A percentile compares a stretch with the other conserved stretches of the same genome.
These are phyloP conservation scores for Xylaria bambusicola DNA, from an alignment of 495 filamentous ascomycete genomes.

Conservation along the genomic window DNA sequence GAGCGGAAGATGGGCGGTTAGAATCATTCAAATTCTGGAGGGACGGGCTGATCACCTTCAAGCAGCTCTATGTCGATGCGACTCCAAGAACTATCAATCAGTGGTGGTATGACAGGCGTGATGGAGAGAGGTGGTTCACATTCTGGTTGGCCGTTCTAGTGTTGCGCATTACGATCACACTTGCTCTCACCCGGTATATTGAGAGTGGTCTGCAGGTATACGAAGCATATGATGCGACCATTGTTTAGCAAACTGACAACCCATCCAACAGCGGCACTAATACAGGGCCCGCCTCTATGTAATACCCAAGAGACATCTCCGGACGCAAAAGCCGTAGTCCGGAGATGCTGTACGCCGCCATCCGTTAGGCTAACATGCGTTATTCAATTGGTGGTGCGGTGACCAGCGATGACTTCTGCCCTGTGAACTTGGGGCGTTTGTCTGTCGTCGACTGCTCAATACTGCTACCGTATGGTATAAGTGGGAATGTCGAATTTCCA, in stretches of 20 bases:
- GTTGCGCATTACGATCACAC: conserved; percentile 49
- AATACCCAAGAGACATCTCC: too few species aligned
- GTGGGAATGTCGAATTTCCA: too few species aligned
- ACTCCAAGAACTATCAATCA: conserved; percentile 46
- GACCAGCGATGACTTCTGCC: too few species aligned
- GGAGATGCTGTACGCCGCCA: too few species aligned
- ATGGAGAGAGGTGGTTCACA: conserved; percentile 54
- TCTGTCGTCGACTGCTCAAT: too few species aligned
- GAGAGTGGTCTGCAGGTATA: conserved; percentile 43
- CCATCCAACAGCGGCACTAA: background rate
- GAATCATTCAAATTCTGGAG: conserved; percentile 52
- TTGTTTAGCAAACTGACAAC: background rate
- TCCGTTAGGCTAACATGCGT: too few species aligned
- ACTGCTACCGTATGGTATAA: too few species aligned
- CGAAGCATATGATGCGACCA: conserved; percentile 28
- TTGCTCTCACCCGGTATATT: conserved; percentile 53
- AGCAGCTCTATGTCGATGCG: conserved; percentile 54
- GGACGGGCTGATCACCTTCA: conserved; percentile 53
- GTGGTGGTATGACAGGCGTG: conserved; percentile 56
- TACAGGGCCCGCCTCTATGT: background rate
- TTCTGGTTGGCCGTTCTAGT: conserved; percentile 57
- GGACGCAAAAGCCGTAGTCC: too few species aligned
- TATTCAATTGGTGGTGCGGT: too few species aligned
- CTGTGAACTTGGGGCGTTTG: too few species aligned
- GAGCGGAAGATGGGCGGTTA: conserved; percentile 26